Percentiles rank a stretch among this genome's conserved stretches.
Evolutionary conservation across 2,329 filamentous ascomycete species (phyloP).

Genomic region (Torrubiella hemipterigena): DNA sequence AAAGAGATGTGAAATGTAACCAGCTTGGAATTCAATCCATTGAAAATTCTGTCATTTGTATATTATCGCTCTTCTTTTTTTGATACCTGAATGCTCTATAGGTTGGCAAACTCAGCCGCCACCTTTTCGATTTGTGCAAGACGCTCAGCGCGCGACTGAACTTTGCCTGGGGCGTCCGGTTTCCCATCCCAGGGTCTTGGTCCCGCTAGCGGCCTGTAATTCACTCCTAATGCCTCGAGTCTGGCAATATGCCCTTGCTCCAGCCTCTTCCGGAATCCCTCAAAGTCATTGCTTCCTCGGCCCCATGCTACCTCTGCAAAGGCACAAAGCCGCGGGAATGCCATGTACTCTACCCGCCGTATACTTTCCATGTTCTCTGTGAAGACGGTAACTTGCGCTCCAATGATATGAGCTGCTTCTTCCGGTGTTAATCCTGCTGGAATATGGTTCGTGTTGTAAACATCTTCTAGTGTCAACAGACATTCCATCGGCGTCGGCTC

Average conservation of each 20-base stretch:
- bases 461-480: slow-evolving; percentile 7
- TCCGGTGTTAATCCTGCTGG: slow-evolving; percentile 6
- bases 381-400: background rate
- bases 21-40: too few relatives aligned
- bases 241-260: background rate
- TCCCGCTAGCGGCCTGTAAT: too few relatives aligned
- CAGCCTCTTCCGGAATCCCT: background rate
- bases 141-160: too few relatives aligned
- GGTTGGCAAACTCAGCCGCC: too few relatives aligned
- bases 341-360: background rate
- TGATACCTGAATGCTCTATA: too few relatives aligned
- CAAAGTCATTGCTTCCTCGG: background rate
- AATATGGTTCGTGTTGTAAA: slow-evolving; percentile 7
- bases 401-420: slow-evolving; percentile 6
- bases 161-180: too few relatives aligned
- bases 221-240: background rate
- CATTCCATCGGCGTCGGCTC: slow-evolving; percentile 9
- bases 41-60: too few relatives aligned
- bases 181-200: too few relatives aligned
- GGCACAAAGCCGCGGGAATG: background rate
- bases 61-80: too few relatives aligned
- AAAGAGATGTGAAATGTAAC: too few relatives aligned
- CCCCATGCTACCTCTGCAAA: background rate
- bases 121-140: too few relatives aligned
- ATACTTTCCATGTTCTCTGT: background rate